Evolutionary conservation across 2,329 filamentous ascomycete species (phyloP), one percentile per base, ranked within the genome.

Genomic region (Calonectria hongkongensis): DNA sequence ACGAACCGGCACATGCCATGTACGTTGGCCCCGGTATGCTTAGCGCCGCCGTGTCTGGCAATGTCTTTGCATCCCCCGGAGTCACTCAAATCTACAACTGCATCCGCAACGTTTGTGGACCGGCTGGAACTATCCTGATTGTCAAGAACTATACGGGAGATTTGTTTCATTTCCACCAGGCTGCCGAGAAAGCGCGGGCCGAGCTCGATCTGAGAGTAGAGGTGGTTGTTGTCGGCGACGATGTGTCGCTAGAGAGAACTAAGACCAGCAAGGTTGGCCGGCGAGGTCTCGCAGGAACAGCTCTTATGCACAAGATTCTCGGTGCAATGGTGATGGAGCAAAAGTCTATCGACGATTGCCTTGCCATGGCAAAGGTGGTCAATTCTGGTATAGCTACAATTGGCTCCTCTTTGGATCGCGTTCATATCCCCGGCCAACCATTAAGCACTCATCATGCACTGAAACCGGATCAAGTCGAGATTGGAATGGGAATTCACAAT

Each of bases 51-150:
- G 91, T 93, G 2, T 90, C 91, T 5, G 92, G 92, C 21, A 92
- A 90, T 0, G 92, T 94, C 75, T 94, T 94, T 79, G 92, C 92
- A 4, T 91, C 88, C 2, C 92, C 92, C 2, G 88, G 86, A 2
- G 91, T 91, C 2, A 89, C 91, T 78, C 92, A 93, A 81, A 88
- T 93, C 18, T 15, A 36, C 16, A 45, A 41, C 33, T 58, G 54
- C 10, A 65, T 65, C 10, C 58, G 25, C 15, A 47, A 33, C 5
- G 39, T 54, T 4, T 27, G 33, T n/a, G 43, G 66, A 16, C 5
- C 28, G 13, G 28, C 54, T 13, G 66, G 66, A 13, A 63, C 30
- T 6, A 69, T 69, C 13, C 54, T 64, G 21, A 63, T 69, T 30
- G 45, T 64, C 45, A 69, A 51, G 30, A 69, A 69, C 33, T 69